These are phyloP conservation scores for Achlya hypogyna DNA, from an alignment of 352 stramenopile species.

Conservation along the genomic window DNA sequence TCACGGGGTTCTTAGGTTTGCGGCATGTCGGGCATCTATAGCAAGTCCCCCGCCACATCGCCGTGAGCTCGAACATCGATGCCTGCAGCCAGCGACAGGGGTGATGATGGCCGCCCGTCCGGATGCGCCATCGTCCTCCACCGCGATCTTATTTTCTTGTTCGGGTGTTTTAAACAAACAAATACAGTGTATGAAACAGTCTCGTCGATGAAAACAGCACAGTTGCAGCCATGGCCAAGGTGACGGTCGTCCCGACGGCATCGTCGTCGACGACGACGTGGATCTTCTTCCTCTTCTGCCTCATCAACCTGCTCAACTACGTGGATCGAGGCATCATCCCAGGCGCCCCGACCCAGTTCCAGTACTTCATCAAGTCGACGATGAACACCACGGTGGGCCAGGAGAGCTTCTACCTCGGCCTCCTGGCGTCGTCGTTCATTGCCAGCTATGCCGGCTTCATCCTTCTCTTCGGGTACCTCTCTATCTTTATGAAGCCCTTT, in stretches of 20 bases:
- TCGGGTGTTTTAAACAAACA: neutral
- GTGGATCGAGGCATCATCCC: conserved; percentile 93
- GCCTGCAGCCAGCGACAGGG: too few relatives aligned
- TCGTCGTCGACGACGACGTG: conserved; percentile 3
- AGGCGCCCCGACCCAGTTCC: conserved; percentile 86
- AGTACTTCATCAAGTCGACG: conserved; percentile 84
- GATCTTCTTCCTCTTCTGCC: conserved; percentile 75
- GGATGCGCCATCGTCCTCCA: too few relatives aligned
- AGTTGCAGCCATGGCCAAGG: neutral
- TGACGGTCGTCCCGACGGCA: neutral
- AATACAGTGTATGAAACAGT: too few relatives aligned
- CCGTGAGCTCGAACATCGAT: too few relatives aligned
- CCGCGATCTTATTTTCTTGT: too few relatives aligned
- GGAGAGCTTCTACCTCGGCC: conserved; percentile 71
- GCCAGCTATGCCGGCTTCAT: conserved; percentile 87
- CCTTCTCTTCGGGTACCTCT: conserved; percentile 86
- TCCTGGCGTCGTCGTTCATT: conserved; percentile 90
- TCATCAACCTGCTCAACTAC: conserved; percentile 92
- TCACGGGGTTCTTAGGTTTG: too few relatives aligned
- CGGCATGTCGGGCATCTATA: too few relatives aligned
- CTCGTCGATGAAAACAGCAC: neutral
- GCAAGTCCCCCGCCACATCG: too few relatives aligned
- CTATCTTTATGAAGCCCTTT: conserved; percentile 85
- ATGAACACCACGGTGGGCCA: conserved; percentile 32
- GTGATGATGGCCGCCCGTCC: too few relatives aligned